Percentiles rank a stretch among this genome's conserved stretches.
These are phyloP conservation scores for Desmodesmus armatus DNA, from an alignment of 139 green algal genomes.

Conservation along the genomic window DNA sequence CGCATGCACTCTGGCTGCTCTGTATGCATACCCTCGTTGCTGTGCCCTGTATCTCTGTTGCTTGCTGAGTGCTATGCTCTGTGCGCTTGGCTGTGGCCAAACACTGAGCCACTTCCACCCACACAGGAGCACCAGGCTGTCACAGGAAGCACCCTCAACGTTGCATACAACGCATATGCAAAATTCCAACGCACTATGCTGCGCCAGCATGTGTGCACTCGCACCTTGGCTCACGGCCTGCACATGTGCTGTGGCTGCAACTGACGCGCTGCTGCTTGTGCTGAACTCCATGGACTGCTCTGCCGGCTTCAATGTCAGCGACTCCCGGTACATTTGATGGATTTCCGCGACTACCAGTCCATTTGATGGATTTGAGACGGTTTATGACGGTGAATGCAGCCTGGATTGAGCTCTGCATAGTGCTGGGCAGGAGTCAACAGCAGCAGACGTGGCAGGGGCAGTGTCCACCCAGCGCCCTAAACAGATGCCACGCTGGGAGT, in stretches of 20 bases:
- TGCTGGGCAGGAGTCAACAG: too few relatives aligned
- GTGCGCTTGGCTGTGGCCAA: not conserved
- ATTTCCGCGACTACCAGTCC: not conserved
- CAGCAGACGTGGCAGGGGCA: too few relatives aligned
- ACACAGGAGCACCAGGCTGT: not conserved
- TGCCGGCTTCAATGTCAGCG: slow-evolving; percentile 12
- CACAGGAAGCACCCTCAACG: not conserved
- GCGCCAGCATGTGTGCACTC: not conserved
- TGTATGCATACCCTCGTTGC: too few relatives aligned
- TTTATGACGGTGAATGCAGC: too few relatives aligned
- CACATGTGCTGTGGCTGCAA: not conserved
- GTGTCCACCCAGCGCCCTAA: too few relatives aligned
- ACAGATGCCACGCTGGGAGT: too few relatives aligned
- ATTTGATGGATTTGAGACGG: slow-evolving; percentile 4
- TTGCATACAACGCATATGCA: not conserved
- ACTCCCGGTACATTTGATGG: not conserved
- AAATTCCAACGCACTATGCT: not conserved
- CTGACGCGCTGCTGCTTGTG: not conserved
- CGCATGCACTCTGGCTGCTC: too few relatives aligned
- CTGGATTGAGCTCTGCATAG: too few relatives aligned
- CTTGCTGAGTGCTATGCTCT: not conserved
- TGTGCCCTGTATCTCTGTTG: too few relatives aligned
- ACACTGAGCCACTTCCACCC: not conserved
- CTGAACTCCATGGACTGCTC: slow-evolving; percentile 27
- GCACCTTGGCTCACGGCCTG: slow-evolving; percentile 19